A percentile compares a stretch with the other conserved stretches of the same genome.
phyloP scores from a whole-genome alignment of 371 early-diverging fungal species.

The Paraphysoderma sedebokerense region DNA sequence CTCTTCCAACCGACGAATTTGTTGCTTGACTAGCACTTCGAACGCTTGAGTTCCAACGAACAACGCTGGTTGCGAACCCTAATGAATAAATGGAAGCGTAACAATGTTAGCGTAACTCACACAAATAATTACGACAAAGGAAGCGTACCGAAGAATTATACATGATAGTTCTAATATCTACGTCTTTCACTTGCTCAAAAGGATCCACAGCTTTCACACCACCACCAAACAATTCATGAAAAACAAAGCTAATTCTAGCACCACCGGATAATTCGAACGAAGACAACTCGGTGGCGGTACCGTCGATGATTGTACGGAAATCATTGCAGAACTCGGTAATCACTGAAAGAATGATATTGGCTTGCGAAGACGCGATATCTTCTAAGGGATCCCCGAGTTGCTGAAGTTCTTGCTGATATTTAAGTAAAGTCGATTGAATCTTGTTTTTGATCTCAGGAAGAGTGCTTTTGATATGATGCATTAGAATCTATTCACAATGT shows the following conservation, averaged over 20 bases:
- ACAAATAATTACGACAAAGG: not conserved
- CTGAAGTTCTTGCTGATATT: slow-evolving; percentile 68
- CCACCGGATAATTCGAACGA: slow-evolving; percentile 92
- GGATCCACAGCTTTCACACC: slow-evolving; percentile 88
- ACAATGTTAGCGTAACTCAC: not conserved
- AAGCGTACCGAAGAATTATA: slow-evolving; percentile 83
- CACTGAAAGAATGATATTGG: slow-evolving; percentile 76
- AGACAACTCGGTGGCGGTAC: slow-evolving; percentile 79
- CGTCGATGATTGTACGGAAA: slow-evolving; percentile 84
- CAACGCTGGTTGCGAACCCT: slow-evolving; percentile 87
- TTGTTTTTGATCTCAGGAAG: slow-evolving; percentile 95
- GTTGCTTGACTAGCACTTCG: slow-evolving; percentile 91
- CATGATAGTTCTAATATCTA: slow-evolving; percentile 91
- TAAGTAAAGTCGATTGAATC: slow-evolving; percentile 59
- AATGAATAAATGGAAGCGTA: not conserved
- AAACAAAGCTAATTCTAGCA: slow-evolving; percentile 95
- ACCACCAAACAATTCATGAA: slow-evolving; percentile 89
- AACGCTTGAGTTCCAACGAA: slow-evolving; percentile 97
- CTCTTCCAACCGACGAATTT: slow-evolving; percentile 90
- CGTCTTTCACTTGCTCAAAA: slow-evolving; percentile 91
- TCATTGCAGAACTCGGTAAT: slow-evolving; percentile 95
- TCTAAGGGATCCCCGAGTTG: slow-evolving; percentile 80
- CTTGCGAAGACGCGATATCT: slow-evolving; percentile 34
- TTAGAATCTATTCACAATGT: slow-evolving; percentile 90
- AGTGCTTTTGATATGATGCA: slow-evolving; percentile 92